A percentile compares a stretch with the other conserved stretches of the same genome.
Evolutionary conservation across 352 stramenopile genomes (phyloP).

Genomic region (Pseudoperonospora humuli): DNA sequence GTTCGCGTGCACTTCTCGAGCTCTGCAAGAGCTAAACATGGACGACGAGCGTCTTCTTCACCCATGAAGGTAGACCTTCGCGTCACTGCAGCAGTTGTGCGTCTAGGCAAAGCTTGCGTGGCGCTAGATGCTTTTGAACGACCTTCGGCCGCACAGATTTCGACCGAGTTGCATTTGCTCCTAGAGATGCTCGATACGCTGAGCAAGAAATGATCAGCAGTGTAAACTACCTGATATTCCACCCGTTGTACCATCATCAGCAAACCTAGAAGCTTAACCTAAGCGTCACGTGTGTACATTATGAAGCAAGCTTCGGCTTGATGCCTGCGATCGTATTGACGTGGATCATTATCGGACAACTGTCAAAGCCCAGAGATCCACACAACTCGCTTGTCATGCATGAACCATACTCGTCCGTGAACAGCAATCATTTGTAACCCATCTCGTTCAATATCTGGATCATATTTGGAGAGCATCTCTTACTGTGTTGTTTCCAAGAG

Average conservation of each 20-base stretch:
- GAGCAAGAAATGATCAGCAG: constrained; percentile 6
- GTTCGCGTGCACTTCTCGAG: constrained; percentile 24
- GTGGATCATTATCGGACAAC: too few relatives aligned
- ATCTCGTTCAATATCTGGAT: too few relatives aligned
- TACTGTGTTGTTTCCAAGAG: too few relatives aligned
- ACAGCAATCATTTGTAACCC: too few relatives aligned
- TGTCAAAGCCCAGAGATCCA: too few relatives aligned
- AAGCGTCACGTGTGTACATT: too few relatives aligned
- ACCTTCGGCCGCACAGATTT: constrained; percentile 33
- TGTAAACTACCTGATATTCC: neutral
- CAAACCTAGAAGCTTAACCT: too few relatives aligned
- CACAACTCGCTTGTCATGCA: too few relatives aligned
- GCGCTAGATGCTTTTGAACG: constrained; percentile 32
- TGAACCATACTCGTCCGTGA: too few relatives aligned
- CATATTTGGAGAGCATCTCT: too few relatives aligned
- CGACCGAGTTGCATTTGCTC: constrained; percentile 29
- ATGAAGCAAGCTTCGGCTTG: too few relatives aligned
- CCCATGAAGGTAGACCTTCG: constrained; percentile 9
- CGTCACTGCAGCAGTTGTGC: constrained; percentile 15
- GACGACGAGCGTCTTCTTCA: constrained; percentile 5
- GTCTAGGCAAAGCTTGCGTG: constrained; percentile 38
- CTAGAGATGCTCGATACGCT: constrained; percentile 14
- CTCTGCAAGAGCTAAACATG: constrained; percentile 7
- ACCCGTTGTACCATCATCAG: constrained; percentile 8
- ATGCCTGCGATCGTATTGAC: too few relatives aligned